phyloP scores from a whole-genome alignment of 1,139 yeast genomes.

The Taiozyma onychis region DNA sequence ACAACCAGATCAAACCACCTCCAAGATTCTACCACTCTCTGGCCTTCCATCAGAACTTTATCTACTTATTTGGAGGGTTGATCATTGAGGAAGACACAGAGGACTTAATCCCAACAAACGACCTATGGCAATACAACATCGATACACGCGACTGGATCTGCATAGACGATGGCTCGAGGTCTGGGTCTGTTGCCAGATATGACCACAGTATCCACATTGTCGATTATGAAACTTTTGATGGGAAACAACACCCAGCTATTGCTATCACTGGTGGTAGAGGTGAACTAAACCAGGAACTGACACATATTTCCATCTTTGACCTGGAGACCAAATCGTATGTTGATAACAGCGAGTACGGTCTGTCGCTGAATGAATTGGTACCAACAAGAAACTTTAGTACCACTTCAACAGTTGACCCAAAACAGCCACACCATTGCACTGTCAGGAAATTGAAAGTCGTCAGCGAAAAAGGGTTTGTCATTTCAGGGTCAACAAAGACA shows the following conservation, averaged over 20 bases:
- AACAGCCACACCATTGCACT: neutral
- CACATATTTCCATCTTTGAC: constrained; percentile 48
- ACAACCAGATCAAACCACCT: constrained; percentile 31
- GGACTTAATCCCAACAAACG: constrained; percentile 47
- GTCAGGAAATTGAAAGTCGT: constrained; percentile 11
- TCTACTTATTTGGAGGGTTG: constrained; percentile 64
- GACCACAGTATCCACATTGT: constrained; percentile 48
- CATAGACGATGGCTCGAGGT: constrained; percentile 37
- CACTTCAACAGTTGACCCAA: constrained; percentile 10
- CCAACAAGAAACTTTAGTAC: constrained; percentile 6
- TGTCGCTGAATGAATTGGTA: constrained; percentile 25
- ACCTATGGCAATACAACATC: constrained; percentile 61
- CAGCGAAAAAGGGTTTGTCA: constrained; percentile 13
- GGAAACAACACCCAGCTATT: constrained; percentile 46
- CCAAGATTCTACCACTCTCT: constrained; percentile 61
- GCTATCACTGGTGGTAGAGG: constrained; percentile 59
- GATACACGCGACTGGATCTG: constrained; percentile 46
- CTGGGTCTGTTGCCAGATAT: constrained; percentile 35
- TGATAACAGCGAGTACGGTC: constrained; percentile 24
- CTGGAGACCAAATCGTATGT: constrained; percentile 43
- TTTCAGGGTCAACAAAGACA: constrained; percentile 10
- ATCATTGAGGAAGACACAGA: constrained; percentile 25
- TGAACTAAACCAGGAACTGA: constrained; percentile 34
- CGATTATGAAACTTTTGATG: constrained; percentile 36
- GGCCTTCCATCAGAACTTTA: constrained; percentile 39